A percentile compares a stretch with the other conserved stretches of the same genome.
phyloP scores from a whole-genome alignment of 192 early-diverging fungal genomes.

The Coemansia sp. region DNA sequence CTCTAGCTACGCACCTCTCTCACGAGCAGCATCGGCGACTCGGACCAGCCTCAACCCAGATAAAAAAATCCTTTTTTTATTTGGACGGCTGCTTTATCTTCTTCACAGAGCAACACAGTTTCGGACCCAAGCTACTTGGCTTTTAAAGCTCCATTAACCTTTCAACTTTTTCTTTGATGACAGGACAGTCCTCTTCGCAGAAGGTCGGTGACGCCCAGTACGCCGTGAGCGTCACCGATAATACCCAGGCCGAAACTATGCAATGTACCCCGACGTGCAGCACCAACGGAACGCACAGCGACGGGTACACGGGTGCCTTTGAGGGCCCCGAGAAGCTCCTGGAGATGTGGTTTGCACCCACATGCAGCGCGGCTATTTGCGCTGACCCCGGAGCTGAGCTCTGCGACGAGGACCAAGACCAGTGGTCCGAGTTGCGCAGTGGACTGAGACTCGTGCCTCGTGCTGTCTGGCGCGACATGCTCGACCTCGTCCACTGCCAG shows the following conservation, averaged over 20 bases:
- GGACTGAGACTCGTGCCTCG: slow-evolving; percentile 78
- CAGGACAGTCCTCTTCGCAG: slow-evolving; percentile 38
- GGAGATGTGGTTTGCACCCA: slow-evolving; percentile 89
- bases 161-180: slow-evolving; percentile 11
- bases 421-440: slow-evolving; percentile 37
- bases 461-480: slow-evolving; percentile 88
- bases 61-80: not conserved
- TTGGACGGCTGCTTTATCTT: not conserved
- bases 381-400: slow-evolving; percentile 16
- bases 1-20: not conserved
- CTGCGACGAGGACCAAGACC: slow-evolving; percentile 41
- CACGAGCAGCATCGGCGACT: slow-evolving; percentile 3
- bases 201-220: slow-evolving; percentile 54
- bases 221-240: slow-evolving; percentile 56
- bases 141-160: not conserved
- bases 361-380: slow-evolving; percentile 19
- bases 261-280: slow-evolving; percentile 50
- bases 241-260: slow-evolving; percentile 46
- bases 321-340: slow-evolving; percentile 98
- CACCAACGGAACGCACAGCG: slow-evolving; percentile 51
- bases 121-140: not conserved
- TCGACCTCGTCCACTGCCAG: slow-evolving; percentile 90
- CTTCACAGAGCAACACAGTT: not conserved
- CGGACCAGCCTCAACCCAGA: slow-evolving; percentile 1
- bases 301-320: slow-evolving; percentile 67